phyloP scores from a whole-genome alignment of 495 filamentous ascomycete genomes.

The Hapsidospora chrysogenum region DNA sequence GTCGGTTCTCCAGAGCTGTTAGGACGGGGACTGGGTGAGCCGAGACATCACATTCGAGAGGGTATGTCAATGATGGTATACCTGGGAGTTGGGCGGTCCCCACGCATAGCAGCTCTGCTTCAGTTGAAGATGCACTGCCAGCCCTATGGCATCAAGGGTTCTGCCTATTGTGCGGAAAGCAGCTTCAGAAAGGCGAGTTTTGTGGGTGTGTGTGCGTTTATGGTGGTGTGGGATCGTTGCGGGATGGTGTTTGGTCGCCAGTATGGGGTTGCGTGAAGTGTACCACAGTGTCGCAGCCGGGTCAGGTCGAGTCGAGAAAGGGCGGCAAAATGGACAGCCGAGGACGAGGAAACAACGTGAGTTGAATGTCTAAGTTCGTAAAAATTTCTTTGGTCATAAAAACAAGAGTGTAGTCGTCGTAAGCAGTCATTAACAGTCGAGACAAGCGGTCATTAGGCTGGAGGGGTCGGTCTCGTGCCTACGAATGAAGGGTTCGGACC shows the following conservation, averaged over 20 bases:
- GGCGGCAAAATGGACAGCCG: no score
- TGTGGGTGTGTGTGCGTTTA: background rate
- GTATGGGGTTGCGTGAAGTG: no score
- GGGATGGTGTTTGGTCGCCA: no score
- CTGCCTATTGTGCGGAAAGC: no score
- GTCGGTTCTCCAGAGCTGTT: slow-evolving; percentile 59
- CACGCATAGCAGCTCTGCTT: background rate
- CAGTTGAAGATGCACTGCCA: background rate
- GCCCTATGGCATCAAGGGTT: no score
- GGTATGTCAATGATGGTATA: background rate
- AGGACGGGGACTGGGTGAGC: slow-evolving; percentile 3
- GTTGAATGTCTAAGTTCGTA: background rate
- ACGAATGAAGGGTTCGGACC: background rate
- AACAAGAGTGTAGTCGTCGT: background rate
- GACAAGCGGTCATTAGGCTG: background rate
- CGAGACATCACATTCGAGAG: slow-evolving; percentile 2
- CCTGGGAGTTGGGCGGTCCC: background rate
- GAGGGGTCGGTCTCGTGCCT: background rate
- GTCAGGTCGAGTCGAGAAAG: no score
- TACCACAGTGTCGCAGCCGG: no score
- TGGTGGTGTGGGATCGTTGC: no score
- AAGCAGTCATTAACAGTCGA: background rate
- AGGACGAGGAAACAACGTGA: background rate
- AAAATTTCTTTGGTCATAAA: background rate
- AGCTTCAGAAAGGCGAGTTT: no score